phyloP scores from a whole-genome alignment of 1,284 basidiomycete genomes.

The Spongiforma sp. region DNA sequence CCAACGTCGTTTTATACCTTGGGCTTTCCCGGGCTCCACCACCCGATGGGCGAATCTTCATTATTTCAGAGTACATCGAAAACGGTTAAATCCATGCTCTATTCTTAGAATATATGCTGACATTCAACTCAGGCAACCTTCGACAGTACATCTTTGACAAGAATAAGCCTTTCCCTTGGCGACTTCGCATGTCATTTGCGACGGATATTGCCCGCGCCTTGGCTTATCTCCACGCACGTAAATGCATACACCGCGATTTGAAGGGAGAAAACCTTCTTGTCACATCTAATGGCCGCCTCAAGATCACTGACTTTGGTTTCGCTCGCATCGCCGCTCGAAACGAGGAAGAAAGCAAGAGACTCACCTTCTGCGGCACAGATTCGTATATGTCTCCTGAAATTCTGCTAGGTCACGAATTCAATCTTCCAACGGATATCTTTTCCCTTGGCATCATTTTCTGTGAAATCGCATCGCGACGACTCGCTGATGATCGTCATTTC shows the following conservation, averaged over 20 bases:
- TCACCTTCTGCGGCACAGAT: slow-evolving; percentile 97
- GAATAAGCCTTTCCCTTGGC: slow-evolving; percentile 85
- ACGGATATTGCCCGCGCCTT: slow-evolving; percentile 93
- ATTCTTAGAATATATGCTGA: slow-evolving; percentile 5
- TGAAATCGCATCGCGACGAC: slow-evolving; percentile 85
- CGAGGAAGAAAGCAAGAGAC: slow-evolving; percentile 87
- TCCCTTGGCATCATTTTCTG: slow-evolving; percentile 95
- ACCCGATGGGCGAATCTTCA: slow-evolving; percentile 85
- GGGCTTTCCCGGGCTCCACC: slow-evolving; percentile 89
- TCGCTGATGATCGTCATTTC: slow-evolving; percentile 85
- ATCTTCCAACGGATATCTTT: slow-evolving; percentile 93
- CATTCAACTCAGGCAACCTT: slow-evolving; percentile 62
- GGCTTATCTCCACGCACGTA: slow-evolving; percentile 96
- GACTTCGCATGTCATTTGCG: slow-evolving; percentile 90
- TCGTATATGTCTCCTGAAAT: slow-evolving; percentile 97
- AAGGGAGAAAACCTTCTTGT: slow-evolving; percentile 98
- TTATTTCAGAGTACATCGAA: slow-evolving; percentile 89
- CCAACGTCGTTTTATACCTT: slow-evolving; percentile 94
- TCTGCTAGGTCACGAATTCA: slow-evolving; percentile 88
- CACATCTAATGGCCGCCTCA: slow-evolving; percentile 91
- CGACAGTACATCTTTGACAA: slow-evolving; percentile 87
- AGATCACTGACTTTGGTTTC: slow-evolving; percentile 97
- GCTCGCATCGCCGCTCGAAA: slow-evolving; percentile 92
- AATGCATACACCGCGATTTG: slow-evolving; percentile 87
- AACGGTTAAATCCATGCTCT: slow-evolving; percentile 49